Conservation (phyloP, 2,329 filamentous ascomycete species). For the Colletotrichum cuscutae region DNA sequence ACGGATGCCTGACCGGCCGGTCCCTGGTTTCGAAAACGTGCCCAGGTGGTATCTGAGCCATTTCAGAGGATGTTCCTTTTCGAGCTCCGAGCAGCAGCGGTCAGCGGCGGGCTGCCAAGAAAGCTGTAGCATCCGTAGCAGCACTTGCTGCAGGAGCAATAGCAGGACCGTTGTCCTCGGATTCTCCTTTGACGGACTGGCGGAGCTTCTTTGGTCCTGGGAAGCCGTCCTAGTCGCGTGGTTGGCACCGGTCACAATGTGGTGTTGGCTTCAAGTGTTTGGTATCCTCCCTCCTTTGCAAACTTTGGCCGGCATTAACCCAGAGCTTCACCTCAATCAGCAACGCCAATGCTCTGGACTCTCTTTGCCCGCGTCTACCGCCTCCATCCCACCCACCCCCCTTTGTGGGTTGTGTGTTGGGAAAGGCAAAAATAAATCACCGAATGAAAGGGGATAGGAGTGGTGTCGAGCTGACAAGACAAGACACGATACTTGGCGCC, state of each 20-base stretch:
- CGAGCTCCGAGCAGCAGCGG: slow-evolving; percentile 21
- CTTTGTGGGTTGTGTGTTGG: not conserved
- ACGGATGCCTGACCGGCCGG: slow-evolving; percentile 32
- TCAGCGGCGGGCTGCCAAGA: not conserved
- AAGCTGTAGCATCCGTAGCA: not conserved
- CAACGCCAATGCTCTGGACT: slow-evolving; percentile 21
- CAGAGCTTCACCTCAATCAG: slow-evolving; percentile 29
- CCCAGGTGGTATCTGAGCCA: slow-evolving; percentile 31
- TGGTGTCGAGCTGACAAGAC: slow-evolving; percentile 3
- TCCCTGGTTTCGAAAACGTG: slow-evolving; percentile 35
- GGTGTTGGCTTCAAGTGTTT: slow-evolving; percentile 11
- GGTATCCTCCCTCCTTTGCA: slow-evolving; percentile 15
- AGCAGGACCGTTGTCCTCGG: not conserved
- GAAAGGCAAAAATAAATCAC: not conserved
- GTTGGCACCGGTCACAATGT: slow-evolving; percentile 22
- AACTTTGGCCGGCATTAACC: slow-evolving; percentile 32
- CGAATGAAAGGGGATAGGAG: not conserved
- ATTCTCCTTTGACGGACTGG: not conserved
- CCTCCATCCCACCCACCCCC: not conserved
- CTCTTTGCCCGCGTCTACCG: not conserved
- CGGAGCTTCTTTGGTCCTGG: slow-evolving; percentile 1
- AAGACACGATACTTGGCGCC: not conserved
- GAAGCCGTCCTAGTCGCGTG: slow-evolving; percentile 3
- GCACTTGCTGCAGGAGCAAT: no score
- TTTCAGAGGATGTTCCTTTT: not conserved